A percentile compares a stretch with the other conserved stretches of the same genome.
phyloP scores from a whole-genome alignment of 306 rosid genomes.

The Gleditsia sinensis region DNA sequence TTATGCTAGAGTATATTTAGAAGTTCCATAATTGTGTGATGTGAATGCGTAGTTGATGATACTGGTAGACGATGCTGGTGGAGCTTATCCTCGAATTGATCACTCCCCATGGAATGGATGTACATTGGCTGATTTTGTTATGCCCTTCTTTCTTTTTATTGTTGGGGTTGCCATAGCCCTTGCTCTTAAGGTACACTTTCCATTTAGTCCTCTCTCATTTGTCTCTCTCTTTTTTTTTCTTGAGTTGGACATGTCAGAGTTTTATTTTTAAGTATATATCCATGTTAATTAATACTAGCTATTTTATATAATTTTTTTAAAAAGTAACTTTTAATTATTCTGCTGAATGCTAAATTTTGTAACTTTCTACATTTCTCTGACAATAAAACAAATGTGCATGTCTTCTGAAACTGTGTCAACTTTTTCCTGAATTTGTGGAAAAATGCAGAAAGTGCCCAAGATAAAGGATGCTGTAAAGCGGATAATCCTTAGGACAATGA shows the following conservation, averaged over 20 bases:
- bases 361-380: no score
- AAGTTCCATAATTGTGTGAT: not conserved
- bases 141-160: constrained; percentile 96
- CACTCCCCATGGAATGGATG: constrained; percentile 98
- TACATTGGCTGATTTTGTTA: constrained; percentile 85
- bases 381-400: no score
- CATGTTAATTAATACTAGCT: no score
- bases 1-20: no score
- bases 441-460: constrained; percentile 62
- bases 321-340: no score
- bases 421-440: no score
- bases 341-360: no score
- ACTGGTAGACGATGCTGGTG: constrained; percentile 89
- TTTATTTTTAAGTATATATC: no score
- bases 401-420: no score
- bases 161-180: constrained; percentile 92
- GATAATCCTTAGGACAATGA: constrained; percentile 69
- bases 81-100: constrained; percentile 71
- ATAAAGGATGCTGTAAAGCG: constrained; percentile 51
- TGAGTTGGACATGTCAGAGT: no score
- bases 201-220: not conserved
- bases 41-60: constrained; percentile 62
- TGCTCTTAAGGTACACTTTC: constrained; percentile 65
- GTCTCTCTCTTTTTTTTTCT: no score
- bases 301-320: no score